Evolutionary conservation across 176 grass and related monocot genomes (phyloP).

Genomic region (Juncus inflexus): DNA sequence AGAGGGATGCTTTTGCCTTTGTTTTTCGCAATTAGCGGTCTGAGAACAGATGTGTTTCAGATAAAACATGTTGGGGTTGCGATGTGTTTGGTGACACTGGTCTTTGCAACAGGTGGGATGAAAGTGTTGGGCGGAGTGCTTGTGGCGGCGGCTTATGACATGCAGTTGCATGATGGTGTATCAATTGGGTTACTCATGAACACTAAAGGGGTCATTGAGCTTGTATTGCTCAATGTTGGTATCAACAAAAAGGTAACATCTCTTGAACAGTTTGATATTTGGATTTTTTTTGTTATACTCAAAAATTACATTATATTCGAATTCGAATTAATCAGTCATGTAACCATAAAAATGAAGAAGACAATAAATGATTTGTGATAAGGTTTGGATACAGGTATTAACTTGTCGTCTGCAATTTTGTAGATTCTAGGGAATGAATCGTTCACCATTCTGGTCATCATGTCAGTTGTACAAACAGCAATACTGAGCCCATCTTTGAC

Average conservation of each 20-base stretch:
- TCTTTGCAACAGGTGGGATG: neutral
- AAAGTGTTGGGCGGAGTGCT: constrained; percentile 33
- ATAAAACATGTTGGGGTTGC: constrained; percentile 15
- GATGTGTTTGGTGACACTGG: constrained; percentile 16
- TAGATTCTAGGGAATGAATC: constrained; percentile 57
- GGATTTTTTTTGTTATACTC: no score
- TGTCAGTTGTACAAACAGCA: constrained; percentile 51
- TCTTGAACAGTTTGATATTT: no score
- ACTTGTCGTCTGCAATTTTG: neutral
- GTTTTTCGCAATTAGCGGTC: constrained; percentile 67
- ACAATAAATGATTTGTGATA: no score
- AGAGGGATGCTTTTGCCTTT: constrained; percentile 45
- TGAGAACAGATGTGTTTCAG: constrained; percentile 35
- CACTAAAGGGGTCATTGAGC: constrained; percentile 60
- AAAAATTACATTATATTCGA: no score
- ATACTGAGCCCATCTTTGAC: constrained; percentile 41
- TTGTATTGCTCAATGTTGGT: constrained; percentile 69
- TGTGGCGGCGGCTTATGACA: constrained; percentile 37
- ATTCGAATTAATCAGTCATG: no score
- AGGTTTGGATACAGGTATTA: neutral
- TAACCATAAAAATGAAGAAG: no score
- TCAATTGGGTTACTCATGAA: constrained; percentile 72
- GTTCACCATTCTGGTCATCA: constrained; percentile 68
- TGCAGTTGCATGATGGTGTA: constrained; percentile 52
- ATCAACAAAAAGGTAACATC: constrained; percentile 43